Evolutionary conservation across 495 filamentous ascomycete species (phyloP), one percentile per base, ranked within the genome.

Genomic region (Aspergillus conjunctus): DNA sequence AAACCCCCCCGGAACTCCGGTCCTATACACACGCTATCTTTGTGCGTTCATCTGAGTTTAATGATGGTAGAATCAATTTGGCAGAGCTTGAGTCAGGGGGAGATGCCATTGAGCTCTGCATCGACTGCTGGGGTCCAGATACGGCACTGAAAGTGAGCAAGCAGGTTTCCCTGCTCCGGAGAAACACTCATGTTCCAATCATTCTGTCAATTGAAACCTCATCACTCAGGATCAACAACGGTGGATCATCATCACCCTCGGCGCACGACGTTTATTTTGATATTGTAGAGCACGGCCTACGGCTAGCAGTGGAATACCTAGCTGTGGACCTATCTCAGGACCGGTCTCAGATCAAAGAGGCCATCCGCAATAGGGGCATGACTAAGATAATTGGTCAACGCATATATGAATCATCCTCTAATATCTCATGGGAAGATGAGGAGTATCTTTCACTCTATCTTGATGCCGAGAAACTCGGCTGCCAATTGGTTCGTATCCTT

Each of bases 321-420:
- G 85, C 84, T 48, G 68, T 92, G 0, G 87, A 92, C 62, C 70
- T 92, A 10, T 80, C 79, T 26, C 79, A 86, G 44, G 75, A 81
- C 43, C 67, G 64, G 14, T 39, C 67, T 26, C 60, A 65, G 31
- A 71, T 86, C 2, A 71, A 76, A 0, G 66, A 79, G 4, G 68
- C 88, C 8, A 72, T 79, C 12, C 78, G 79, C 12, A 77, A 70
- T 60, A 82, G 84, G 56, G 90, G 91, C 2, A 79, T 79, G 26
- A 90, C 88, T 2, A 91, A 89, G 60, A 82, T 91, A n/a, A 89
- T 93, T 54, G 91, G 87, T 7, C 84, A 89, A 62, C 82, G 79
- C 60, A 70, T 82, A 63, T 74, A 84, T 58, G 75, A 83, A 43
- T 68, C 84, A 22, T 76, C 77, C 0, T 78, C 78, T 2, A 71